These are phyloP conservation scores for Mycena albidolilacea DNA, from an alignment of 768 basidiomycete genomes.

Conservation along the genomic window DNA sequence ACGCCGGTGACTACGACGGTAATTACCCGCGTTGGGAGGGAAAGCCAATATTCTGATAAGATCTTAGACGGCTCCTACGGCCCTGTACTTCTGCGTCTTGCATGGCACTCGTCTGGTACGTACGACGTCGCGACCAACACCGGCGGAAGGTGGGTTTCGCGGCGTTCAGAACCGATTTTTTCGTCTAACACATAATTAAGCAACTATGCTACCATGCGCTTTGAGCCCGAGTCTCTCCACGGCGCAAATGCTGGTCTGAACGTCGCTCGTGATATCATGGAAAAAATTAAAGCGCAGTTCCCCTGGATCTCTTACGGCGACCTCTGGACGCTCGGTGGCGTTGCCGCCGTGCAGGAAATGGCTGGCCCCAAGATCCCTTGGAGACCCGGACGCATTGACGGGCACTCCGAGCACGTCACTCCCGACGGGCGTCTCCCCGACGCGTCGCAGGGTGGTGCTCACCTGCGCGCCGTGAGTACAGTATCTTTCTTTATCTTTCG, in stretches of 20 bases:
- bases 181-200: constrained; percentile 51
- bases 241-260: constrained; percentile 88
- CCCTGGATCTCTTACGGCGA: constrained; percentile 97
- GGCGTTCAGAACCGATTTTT: neutral
- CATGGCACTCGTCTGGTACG: constrained; percentile 96
- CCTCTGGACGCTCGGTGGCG: constrained; percentile 96
- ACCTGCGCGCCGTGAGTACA: constrained; percentile 79
- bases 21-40: constrained; percentile 42
- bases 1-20: constrained; percentile 92
- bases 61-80: constrained; percentile 87
- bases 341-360: constrained; percentile 94
- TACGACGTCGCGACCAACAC: constrained; percentile 85
- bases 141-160: constrained; percentile 78
- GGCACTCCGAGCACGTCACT: constrained; percentile 78
- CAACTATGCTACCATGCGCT: constrained; percentile 99
- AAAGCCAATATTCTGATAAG: constrained; percentile 26
- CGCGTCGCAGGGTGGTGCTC: constrained; percentile 85
- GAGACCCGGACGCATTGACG: constrained; percentile 95
- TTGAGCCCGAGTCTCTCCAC: constrained; percentile 89
- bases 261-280: constrained; percentile 86
- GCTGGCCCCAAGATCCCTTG: constrained; percentile 94
- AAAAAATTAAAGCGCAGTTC: constrained; percentile 89
- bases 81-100: constrained; percentile 89
- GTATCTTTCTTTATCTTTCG: constrained; percentile 20
- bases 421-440: constrained; percentile 95